phyloP scores from a whole-genome alignment of 2,329 filamentous ascomycete species.

The Zymoseptoria crescenta region DNA sequence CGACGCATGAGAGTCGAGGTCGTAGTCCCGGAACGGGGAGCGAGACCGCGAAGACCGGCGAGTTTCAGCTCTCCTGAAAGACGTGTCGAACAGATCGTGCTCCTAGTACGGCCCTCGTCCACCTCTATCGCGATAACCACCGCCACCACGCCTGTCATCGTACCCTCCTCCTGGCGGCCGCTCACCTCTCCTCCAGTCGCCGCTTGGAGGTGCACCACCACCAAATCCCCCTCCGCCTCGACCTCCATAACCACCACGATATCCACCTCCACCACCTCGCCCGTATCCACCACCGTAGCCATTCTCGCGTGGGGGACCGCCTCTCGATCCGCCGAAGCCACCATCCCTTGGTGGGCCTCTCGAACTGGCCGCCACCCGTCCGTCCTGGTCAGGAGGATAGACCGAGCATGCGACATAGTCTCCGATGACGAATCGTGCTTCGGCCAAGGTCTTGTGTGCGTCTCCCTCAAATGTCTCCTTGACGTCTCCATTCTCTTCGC shows the following conservation, averaged over 20 bases:
- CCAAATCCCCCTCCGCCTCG: conserved; percentile 22
- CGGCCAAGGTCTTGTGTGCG: conserved; percentile 63
- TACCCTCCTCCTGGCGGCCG: conserved; percentile 25
- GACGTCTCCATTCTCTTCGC: conserved; percentile 30
- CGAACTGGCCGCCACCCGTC: conserved; percentile 54
- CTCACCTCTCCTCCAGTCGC: conserved; percentile 35
- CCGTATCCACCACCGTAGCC: conserved; percentile 24
- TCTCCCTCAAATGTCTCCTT: conserved; percentile 44
- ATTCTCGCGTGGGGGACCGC: conserved; percentile 27
- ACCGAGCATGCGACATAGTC: conserved; percentile 83
- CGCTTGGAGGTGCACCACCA: conserved; percentile 23
- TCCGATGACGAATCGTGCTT: conserved; percentile 76
- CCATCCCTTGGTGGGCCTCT: conserved; percentile 26
- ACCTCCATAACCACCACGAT: conserved; percentile 14
- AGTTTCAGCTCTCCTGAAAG: background rate
- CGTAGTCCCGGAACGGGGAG: background rate
- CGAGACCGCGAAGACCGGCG: background rate
- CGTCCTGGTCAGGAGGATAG: conserved; percentile 65
- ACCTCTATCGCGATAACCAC: conserved; percentile 22
- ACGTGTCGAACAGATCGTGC: background rate
- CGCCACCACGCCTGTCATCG: conserved; percentile 19
- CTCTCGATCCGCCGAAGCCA: conserved; percentile 29
- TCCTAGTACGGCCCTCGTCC: conserved; percentile 20
- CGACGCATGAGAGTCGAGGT: background rate
- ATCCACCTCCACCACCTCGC: conserved; percentile 16